Base-by-base conservation (phyloP, 495 filamentous ascomycete genomes). In the Tricharina praecox region DNA sequence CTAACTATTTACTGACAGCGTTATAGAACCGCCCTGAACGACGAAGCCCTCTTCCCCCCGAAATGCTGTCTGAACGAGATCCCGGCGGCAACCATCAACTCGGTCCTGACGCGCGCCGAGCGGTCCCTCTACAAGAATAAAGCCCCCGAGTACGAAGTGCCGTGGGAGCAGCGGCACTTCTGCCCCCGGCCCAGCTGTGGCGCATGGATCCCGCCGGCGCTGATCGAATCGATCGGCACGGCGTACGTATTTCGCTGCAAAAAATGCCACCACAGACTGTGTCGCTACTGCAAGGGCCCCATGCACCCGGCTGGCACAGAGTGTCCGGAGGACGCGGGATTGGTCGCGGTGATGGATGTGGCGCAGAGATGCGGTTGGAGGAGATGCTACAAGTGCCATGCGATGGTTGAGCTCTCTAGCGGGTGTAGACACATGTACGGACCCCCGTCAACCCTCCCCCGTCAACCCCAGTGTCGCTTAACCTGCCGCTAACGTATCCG, bases 401-500 rank as follows among this genome's bases (percentile, higher is more conserved):
- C 74, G 13, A 71, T 78, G 60, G 78, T 86, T 20, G 80, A 87
- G 62, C 63, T 82, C 45, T 75, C 76, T 51, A 73, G 81, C 53
- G 82, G 82, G 41, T 83, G 79, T 56, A 83, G 82, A 63, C 81
- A 85, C 56, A 85, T 86, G 75, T 46, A 55, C n/a, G n/a, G 49
- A 13, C 28, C 28, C 28, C 28, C 28, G 7, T 13, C 28, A 7
- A 32, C 28, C 28, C 28, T 32, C 28, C 28, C n/a, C n/a, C 13
- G 7, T 32, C 28, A 32, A 32, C 28, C 13, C 7, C 7, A 32
- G 28, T 32, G 13, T 32, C 28, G n/a, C n/a, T n/a, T n/a, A n/a
- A n/a, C n/a, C n/a, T n/a, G n/a, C 28, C 28, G 13, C 28, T 32
- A 32, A 32, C 28, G 13, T 7, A 7, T 13, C 62, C 81, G n/a